Conservation (phyloP, 2,329 filamentous ascomycete species). For the Lomentospora prolificans region DNA sequence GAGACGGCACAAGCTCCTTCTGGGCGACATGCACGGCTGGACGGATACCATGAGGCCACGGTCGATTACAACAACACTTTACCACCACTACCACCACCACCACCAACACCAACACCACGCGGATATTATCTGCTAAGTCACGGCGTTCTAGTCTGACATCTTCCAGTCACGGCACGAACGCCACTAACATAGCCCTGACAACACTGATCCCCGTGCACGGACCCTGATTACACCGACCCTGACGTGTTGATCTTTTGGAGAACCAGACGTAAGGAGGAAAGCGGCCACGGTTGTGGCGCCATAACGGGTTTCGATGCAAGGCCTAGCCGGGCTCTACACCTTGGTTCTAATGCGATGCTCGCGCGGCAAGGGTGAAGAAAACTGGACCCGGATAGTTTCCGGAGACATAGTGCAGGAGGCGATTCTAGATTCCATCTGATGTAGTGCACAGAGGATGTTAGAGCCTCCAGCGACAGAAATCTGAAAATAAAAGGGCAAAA, state of each 20-base stretch:
- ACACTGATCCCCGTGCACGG: background rate
- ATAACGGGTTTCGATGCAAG: too few species aligned
- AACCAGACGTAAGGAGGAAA: too few species aligned
- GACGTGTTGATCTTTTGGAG: too few species aligned
- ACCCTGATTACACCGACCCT: too few species aligned
- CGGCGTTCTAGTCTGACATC: background rate
- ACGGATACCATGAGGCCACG: too few species aligned
- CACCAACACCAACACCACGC: background rate
- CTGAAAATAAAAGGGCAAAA: background rate
- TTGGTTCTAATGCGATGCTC: too few species aligned
- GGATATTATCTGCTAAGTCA: too few species aligned
- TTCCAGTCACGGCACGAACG: background rate
- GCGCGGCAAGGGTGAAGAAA: too few species aligned
- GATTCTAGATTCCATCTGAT: background rate
- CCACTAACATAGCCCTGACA: background rate
- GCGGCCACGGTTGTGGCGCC: too few species aligned
- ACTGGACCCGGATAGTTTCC: background rate
- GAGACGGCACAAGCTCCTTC: background rate
- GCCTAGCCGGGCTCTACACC: too few species aligned
- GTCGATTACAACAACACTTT: background rate
- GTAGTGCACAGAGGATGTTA: slow-evolving; percentile 4
- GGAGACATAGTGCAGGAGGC: background rate
- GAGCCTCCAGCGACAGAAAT: background rate
- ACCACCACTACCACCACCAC: background rate
- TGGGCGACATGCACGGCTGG: too few species aligned